Conservation (phyloP, 306 rosid species). For the Nissolia schottii region DNA sequence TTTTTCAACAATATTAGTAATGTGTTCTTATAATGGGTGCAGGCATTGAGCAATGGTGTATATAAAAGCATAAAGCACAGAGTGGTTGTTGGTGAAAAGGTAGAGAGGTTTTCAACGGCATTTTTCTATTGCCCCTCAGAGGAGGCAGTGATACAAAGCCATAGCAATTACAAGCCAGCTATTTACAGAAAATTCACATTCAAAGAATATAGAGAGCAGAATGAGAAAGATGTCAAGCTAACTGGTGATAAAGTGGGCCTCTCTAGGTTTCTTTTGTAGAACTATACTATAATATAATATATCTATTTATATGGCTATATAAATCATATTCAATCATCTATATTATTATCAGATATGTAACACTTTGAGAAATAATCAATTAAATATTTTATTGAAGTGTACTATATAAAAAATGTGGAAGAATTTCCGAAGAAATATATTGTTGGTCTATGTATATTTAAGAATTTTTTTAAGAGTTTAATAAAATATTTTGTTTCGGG, state of each 20-base stretch:
- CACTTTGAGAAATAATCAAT: not conserved
- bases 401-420: too few species aligned
- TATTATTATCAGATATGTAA: not conserved
- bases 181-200: conserved; percentile 57
- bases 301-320: too few species aligned
- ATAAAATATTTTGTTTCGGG: too few species aligned
- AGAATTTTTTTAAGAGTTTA: too few species aligned
- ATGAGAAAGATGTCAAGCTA: conserved; percentile 45
- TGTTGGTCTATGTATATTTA: too few species aligned
- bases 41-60: conserved; percentile 74
- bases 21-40: not conserved
- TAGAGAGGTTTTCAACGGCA: conserved; percentile 70
- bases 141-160: conserved; percentile 43
- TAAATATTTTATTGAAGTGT: too few species aligned
- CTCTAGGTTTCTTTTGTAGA: conserved; percentile 48
- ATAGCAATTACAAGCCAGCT: conserved; percentile 30
- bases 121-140: conserved; percentile 66
- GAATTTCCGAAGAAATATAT: too few species aligned
- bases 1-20: too few species aligned
- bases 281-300: too few species aligned
- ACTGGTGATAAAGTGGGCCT: conserved; percentile 80
- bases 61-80: conserved; percentile 67
- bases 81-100: conserved; percentile 41
- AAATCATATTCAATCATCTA: too few species aligned
- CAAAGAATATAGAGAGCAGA: conserved; percentile 50